Conservation (phyloP, 1,139 yeast genomes). For the Debaryomycetaceae sp. region DNA sequence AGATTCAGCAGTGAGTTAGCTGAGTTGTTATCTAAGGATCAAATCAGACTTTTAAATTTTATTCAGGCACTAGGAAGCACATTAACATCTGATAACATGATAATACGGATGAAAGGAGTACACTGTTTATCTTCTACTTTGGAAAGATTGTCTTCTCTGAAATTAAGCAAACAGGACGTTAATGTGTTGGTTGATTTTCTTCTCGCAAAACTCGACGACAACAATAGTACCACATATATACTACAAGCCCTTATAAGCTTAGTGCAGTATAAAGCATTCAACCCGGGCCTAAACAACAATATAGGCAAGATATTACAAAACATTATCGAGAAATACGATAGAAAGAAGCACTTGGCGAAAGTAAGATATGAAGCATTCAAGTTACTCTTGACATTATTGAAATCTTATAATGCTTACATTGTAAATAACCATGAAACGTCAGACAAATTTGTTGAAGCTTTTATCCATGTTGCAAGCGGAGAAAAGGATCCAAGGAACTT, state of each 20-base stretch:
- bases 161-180: slow-evolving; percentile 59
- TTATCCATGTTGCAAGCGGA: slow-evolving; percentile 69
- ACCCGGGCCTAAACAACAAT: slow-evolving; percentile 21
- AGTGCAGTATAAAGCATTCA: slow-evolving; percentile 45
- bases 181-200: slow-evolving; percentile 65
- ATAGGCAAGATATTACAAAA: slow-evolving; percentile 34
- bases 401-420: slow-evolving; percentile 16
- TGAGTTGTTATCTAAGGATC: slow-evolving; percentile 14
- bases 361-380: slow-evolving; percentile 60
- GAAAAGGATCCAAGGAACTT: slow-evolving; percentile 94
- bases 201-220: slow-evolving; percentile 64
- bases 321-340: slow-evolving; percentile 49
- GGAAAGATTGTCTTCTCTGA: slow-evolving; percentile 25
- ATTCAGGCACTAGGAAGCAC: slow-evolving; percentile 40
- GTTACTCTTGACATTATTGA: slow-evolving; percentile 38
- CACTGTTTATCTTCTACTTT: slow-evolving; percentile 57
- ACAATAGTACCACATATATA: slow-evolving; percentile 49
- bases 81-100: slow-evolving; percentile 65
- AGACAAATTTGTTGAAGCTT: slow-evolving; percentile 49
- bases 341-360: slow-evolving; percentile 62
- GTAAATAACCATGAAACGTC: slow-evolving; percentile 14
- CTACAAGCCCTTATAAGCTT: slow-evolving; percentile 55
- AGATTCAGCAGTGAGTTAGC: slow-evolving; percentile 22
- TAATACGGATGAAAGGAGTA: slow-evolving; percentile 51
- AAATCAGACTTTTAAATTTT: slow-evolving; percentile 31